phyloP scores from a whole-genome alignment of 352 stramenopile species.

The Pythium scleroteichum region DNA sequence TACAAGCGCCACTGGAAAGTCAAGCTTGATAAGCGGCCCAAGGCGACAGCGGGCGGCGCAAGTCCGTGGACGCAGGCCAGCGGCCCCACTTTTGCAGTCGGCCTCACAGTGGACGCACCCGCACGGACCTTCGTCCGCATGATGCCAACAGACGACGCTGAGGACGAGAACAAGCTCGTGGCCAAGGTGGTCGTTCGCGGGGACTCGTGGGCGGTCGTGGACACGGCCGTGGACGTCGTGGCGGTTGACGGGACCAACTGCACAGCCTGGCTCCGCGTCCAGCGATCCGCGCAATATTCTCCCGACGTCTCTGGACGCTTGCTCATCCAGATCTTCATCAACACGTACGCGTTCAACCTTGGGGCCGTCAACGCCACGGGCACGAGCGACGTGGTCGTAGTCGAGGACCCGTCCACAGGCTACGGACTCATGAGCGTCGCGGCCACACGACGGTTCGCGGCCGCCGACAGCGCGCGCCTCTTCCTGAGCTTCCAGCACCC shows the following conservation, averaged over 20 bases:
- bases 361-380: neutral
- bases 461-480: neutral
- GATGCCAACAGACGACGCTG: neutral
- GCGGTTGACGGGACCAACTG: neutral
- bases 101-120: constrained; percentile 6
- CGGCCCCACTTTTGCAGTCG: neutral
- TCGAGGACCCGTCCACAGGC: neutral
- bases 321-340: constrained; percentile 15
- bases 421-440: neutral
- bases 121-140: constrained; percentile 17
- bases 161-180: constrained; percentile 3
- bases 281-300: neutral
- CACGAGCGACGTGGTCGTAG: constrained; percentile 16
- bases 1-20: constrained; percentile 14
- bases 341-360: constrained; percentile 8
- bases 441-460: neutral
- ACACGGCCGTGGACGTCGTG: constrained; percentile 11
- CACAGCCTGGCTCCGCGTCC: neutral
- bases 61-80: neutral
- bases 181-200: constrained; percentile 18
- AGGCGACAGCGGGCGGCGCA: neutral
- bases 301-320: constrained; percentile 1
- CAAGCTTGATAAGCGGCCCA: constrained; percentile 3
- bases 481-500: neutral
- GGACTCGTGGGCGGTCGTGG: constrained; percentile 12